A percentile compares a stretch with the other conserved stretches of the same genome.
Conservation (phyloP, 768 basidiomycete genomes). For the Lactarius sanguifluus region DNA sequence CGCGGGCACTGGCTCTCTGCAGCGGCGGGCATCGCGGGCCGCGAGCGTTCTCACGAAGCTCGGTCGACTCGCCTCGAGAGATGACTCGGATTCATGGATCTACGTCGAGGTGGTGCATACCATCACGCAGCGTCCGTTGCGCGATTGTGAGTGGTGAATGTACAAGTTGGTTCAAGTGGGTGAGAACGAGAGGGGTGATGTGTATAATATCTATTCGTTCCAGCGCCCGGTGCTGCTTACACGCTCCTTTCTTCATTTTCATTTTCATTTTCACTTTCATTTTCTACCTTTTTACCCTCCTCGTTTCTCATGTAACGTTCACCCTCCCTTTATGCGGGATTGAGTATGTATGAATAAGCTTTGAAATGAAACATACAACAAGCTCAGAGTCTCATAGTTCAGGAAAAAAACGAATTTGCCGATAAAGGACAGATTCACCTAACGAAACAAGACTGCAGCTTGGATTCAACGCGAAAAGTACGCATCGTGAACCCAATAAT, state of each 20-base stretch:
- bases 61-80: constrained; percentile 20
- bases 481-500: constrained; percentile 48
- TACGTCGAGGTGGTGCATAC: constrained; percentile 36
- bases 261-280: background rate
- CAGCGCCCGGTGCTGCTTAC: constrained; percentile 20
- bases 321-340: constrained; percentile 6
- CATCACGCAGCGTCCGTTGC: constrained; percentile 33
- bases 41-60: constrained; percentile 32
- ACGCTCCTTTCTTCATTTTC: constrained; percentile 6
- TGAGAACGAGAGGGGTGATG: background rate
- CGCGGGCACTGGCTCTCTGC: constrained; percentile 10
- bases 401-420: background rate
- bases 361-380: constrained; percentile 15
- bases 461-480: constrained; percentile 38
- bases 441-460: background rate
- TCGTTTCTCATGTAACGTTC: background rate
- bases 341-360: constrained; percentile 16
- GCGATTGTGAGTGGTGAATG: constrained; percentile 22
- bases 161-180: background rate
- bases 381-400: background rate
- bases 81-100: constrained; percentile 35
- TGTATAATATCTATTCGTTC: background rate
- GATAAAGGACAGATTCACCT: background rate
- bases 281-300: background rate
- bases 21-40: constrained; percentile 30